phyloP scores from a whole-genome alignment of 2,329 filamentous ascomycete genomes.

The Trichoderma asperellum region DNA sequence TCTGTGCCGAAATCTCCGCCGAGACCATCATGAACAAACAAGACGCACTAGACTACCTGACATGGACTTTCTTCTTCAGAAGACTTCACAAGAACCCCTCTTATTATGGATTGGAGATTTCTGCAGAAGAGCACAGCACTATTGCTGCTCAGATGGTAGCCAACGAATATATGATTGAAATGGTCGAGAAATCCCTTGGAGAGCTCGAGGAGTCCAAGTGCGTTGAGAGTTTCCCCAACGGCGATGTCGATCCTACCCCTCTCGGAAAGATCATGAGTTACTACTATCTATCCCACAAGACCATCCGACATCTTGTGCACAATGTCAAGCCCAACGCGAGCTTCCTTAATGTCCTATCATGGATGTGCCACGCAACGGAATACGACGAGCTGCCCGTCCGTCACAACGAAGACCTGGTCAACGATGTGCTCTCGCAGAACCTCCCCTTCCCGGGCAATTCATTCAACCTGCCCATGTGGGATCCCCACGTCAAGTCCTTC shows the following conservation, averaged over 20 bases:
- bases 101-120: slow-evolving; percentile 95
- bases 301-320: slow-evolving; percentile 80
- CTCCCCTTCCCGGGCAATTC: slow-evolving; percentile 65
- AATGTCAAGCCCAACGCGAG: slow-evolving; percentile 75
- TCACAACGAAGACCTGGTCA: slow-evolving; percentile 98
- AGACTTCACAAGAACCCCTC: slow-evolving; percentile 97
- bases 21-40: slow-evolving; percentile 93
- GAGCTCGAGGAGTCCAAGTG: slow-evolving; percentile 86
- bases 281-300: slow-evolving; percentile 96
- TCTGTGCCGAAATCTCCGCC: slow-evolving; percentile 91
- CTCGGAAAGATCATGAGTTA: slow-evolving; percentile 99
- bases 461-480: slow-evolving; percentile 90
- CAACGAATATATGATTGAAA: slow-evolving; percentile 91
- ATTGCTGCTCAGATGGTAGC: slow-evolving; percentile 82
- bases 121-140: slow-evolving; percentile 88
- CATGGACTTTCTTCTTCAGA: slow-evolving; percentile 99
- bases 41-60: slow-evolving; percentile 95
- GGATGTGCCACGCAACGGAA: slow-evolving; percentile 92
- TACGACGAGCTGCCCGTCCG: slow-evolving; percentile 97
- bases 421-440: slow-evolving; percentile 82
- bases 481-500: slow-evolving; percentile 96
- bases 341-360: slow-evolving; percentile 82
- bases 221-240: slow-evolving; percentile 79
- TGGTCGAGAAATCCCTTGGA: slow-evolving; percentile 83
- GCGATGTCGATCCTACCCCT: slow-evolving; percentile 85